Base-by-base conservation (phyloP, 257 asterid species). In the Solanum tacnaense region DNA sequence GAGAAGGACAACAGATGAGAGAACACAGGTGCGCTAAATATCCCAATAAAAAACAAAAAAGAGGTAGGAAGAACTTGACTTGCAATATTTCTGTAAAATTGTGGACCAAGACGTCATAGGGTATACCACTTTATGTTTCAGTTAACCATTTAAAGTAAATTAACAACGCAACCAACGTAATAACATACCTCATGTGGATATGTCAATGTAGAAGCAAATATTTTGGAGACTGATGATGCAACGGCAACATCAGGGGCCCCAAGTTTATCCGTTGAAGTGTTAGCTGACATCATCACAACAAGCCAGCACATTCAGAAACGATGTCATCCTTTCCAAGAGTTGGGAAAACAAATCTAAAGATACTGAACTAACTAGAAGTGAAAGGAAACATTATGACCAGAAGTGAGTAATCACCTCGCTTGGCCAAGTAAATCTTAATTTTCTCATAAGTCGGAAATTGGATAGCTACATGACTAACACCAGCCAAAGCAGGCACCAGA, bases 401-500 rank as follows among this genome's bases (percentile, higher is more conserved):
- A 85, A 2, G 10, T 85, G 81, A 85, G 29, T 38, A 25, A 79
- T 82, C 90, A 97, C 98, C 95, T 81, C 89, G 94, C 87, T 91
- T 87, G 68, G 99, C 99, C 92, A 97, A 92, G 93, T 93, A 93
- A 76, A 86, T 72, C 89, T 97, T 97, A 84, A 95, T 94, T 92
- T 93, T 92, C 94, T 96, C 99, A 85, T 96, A 96, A 13, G 95
- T 91, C 56, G 99, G 98, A 89, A 96, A 96, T 62, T 97, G 99
- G 91, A 97, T 95, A 25, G 99, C 98, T 12, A 95, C 98, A 87
- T 97, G 98, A 90, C 95, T 97, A 86, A 96, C 85, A 70, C 99
- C 98, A 88, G 98, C 98, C 93, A 97, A 91, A 88, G 98, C 98
- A 29, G 98, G 98, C 90, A 97, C 98, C 76, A 97, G 97, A 91